Base-by-base conservation (phyloP, 192 early-diverging fungal species). In the Podila epigama region DNA sequence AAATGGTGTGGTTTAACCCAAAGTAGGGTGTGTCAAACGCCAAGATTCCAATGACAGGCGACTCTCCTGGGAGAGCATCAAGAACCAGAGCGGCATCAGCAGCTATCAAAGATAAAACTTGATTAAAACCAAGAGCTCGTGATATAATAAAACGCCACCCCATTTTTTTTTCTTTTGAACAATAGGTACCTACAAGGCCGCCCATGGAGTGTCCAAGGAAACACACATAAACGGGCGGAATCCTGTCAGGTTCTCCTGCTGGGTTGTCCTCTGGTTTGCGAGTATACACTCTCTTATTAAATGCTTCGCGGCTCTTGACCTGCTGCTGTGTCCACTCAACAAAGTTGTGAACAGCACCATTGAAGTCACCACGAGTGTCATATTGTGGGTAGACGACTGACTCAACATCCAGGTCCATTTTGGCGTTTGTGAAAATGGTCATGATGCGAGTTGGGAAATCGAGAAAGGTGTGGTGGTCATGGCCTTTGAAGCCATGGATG, bases 181-280 rank as follows among this genome's bases (percentile, higher is more conserved):
- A n/a, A n/a, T n/a, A n/a, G n/a, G 68, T 87, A 89, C 87, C 84
- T 16, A 88, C 82, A 60, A 89, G 73, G 16, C 88, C 88, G 55
- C 88, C 88, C 85, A 89, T 88, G 7, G 86, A 88, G 66, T 89
- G 80, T 3, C 84, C 80, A 27, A 75, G 16, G 39, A 79, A 67
- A 51, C 70, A 66, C 1, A 79, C 64, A 50, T 54, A 69, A 63
- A 79, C 69, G 12, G 63, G 65, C 16, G 65, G 58, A 65, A 65
- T 58, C 31, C 12, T 29, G 1, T 54, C 59, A 2, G 36, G 13
- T 2, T 29, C 59, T 1, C 51, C 32, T 35, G 35, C 52, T 12
- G 39, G 28, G 13, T 51, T 63, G 10, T 63, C 20, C 35, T 67
- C 20, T 22, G 55, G 51, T 33, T 39, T 9, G 27, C 11, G 27